Conservation (phyloP, 192 early-diverging fungal genomes). For the Funneliformis mosseae region DNA sequence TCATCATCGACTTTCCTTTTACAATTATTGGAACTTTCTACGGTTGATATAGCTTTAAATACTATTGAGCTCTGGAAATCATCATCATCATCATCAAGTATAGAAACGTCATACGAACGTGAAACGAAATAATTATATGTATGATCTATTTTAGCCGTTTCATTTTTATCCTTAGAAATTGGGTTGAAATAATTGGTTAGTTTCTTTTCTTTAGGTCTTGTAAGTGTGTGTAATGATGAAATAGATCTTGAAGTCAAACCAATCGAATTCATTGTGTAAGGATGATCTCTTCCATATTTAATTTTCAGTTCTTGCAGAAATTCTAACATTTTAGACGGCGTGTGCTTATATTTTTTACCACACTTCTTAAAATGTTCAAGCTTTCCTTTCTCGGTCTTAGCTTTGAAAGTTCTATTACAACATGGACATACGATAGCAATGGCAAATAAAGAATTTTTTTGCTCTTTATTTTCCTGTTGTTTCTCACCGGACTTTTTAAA, state of each 20-base stretch:
- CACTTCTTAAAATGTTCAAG: neutral
- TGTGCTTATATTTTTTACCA: neutral
- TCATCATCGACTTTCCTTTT: neutral
- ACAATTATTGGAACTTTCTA: neutral
- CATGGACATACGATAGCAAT: neutral
- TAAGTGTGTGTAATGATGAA: no score
- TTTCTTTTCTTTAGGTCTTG: neutral
- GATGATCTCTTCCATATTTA: neutral
- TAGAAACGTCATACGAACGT: neutral
- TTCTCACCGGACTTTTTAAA: neutral
- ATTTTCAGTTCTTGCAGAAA: neutral
- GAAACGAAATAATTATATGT: neutral
- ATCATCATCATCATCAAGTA: neutral
- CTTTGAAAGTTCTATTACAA: neutral
- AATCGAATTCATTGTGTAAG: no score
- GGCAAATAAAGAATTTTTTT: neutral
- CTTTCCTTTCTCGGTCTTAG: neutral
- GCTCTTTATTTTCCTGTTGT: neutral
- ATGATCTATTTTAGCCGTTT: neutral
- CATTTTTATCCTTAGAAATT: neutral
- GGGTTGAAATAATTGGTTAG: neutral
- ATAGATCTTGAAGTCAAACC: no score
- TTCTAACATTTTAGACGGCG: neutral
- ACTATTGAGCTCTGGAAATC: constrained; percentile 19
- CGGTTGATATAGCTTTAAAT: neutral